Percentiles rank a stretch among this genome's conserved stretches.
Evolutionary conservation across 306 rosid genomes (phyloP).

Genomic region (Coriaria nepalensis): DNA sequence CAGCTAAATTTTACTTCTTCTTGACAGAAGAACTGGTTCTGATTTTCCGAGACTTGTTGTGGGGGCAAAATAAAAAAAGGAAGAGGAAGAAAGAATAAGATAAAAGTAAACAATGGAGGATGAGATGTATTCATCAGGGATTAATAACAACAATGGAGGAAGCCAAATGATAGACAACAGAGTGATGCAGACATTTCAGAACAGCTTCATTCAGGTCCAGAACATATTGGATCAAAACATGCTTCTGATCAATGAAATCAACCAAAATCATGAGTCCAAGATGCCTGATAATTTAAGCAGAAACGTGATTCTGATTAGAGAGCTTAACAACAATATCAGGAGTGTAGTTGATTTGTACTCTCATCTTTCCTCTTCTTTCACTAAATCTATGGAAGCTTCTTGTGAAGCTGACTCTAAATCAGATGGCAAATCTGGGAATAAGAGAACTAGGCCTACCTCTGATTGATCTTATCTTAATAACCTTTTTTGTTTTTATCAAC

Average conservation of each 20-base stretch:
- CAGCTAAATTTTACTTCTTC: too few species aligned
- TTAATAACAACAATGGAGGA: slow-evolving; percentile 62
- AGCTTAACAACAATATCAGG: slow-evolving; percentile 81
- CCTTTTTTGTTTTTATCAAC: slow-evolving; percentile 5
- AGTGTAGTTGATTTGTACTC: slow-evolving; percentile 86
- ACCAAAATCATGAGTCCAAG: slow-evolving; percentile 91
- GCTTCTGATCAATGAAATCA: slow-evolving; percentile 77
- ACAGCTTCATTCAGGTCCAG: slow-evolving; percentile 76
- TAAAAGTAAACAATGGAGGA: slow-evolving; percentile 41
- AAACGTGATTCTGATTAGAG: slow-evolving; percentile 74
- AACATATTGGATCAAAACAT: slow-evolving; percentile 77
- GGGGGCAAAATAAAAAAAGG: too few species aligned
- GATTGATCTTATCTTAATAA: slow-evolving; percentile 13
- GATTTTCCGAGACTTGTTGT: too few species aligned
- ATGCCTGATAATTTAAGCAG: slow-evolving; percentile 66
- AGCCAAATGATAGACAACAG: slow-evolving; percentile 43
- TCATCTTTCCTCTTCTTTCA: slow-evolving; percentile 65
- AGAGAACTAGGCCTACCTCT: slow-evolving; percentile 49
- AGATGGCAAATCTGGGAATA: slow-evolving; percentile 49
- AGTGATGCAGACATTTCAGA: slow-evolving; percentile 62
- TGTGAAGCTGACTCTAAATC: slow-evolving; percentile 88
- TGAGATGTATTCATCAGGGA: slow-evolving; percentile 42
- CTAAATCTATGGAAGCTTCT: slow-evolving; percentile 73
- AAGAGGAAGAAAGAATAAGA: neutral
- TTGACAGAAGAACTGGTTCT: too few species aligned